Evolutionary conservation across 2,329 filamentous ascomycete genomes (phyloP).

Genomic region (Ceratocystis lukuohia): DNA sequence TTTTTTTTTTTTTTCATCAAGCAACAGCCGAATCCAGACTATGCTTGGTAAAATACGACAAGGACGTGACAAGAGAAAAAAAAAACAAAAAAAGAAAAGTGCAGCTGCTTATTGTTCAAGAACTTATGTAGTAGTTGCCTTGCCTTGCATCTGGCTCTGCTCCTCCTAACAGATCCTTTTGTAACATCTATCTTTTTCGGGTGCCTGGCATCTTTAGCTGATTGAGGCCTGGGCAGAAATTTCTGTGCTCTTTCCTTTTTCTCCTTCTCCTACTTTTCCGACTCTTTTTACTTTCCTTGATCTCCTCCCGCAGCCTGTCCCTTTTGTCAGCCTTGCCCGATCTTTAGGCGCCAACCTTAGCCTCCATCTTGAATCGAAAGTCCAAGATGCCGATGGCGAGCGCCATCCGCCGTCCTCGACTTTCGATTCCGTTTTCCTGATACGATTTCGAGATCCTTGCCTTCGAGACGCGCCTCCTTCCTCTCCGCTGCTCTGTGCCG

Average conservation of each 20-base stretch:
- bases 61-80: neutral
- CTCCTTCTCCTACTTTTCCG: slow-evolving; percentile 4
- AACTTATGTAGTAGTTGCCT: slow-evolving; percentile 1
- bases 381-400: slow-evolving; percentile 19
- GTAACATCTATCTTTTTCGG: slow-evolving; percentile 1
- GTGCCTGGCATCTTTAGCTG: neutral
- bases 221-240: neutral
- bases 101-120: neutral
- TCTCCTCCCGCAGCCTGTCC: neutral
- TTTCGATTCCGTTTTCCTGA: slow-evolving; percentile 15
- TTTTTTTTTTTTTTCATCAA: neutral
- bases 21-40: slow-evolving; percentile 1
- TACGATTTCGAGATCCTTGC: slow-evolving; percentile 7
- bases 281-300: neutral
- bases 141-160: slow-evolving; percentile 5
- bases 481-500: neutral
- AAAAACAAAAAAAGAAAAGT: neutral
- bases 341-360: neutral
- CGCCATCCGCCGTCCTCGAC: slow-evolving; percentile 18
- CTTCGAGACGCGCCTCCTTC: slow-evolving; percentile 4
- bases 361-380: slow-evolving; percentile 10
- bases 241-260: slow-evolving; percentile 3
- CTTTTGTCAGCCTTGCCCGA: neutral
- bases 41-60: slow-evolving; percentile 1
- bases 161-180: neutral